A percentile compares a stretch with the other conserved stretches of the same genome.
Conservation (phyloP, 2,329 filamentous ascomycete species). For the Sarocladiaceae sp. region DNA sequence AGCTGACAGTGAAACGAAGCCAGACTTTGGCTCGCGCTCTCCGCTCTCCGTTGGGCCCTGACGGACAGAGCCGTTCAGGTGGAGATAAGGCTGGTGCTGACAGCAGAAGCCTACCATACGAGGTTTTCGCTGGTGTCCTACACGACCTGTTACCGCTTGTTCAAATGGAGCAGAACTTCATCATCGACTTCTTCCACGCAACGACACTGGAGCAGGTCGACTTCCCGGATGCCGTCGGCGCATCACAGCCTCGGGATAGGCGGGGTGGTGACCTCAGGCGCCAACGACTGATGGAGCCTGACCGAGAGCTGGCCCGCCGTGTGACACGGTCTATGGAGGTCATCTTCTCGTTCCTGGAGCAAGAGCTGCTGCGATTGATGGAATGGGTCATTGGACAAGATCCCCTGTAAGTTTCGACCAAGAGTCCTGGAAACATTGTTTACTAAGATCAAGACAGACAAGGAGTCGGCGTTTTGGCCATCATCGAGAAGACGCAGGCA, state of each 20-base stretch:
- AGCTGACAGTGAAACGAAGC: constrained; percentile 88
- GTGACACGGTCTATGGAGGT: constrained; percentile 86
- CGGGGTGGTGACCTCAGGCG: constrained; percentile 65
- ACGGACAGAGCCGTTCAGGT: constrained; percentile 40
- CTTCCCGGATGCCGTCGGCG: constrained; percentile 73
- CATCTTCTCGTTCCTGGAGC: constrained; percentile 75
- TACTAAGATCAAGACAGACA: constrained; percentile 48
- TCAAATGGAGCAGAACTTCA: constrained; percentile 92
- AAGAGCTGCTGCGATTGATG: constrained; percentile 70
- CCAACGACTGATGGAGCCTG: constrained; percentile 77
- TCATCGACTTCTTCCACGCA: constrained; percentile 94
- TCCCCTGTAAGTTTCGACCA: constrained; percentile 59
- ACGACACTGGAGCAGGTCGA: constrained; percentile 76
- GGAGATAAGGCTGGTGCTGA: constrained; percentile 54
- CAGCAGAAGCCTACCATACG: constrained; percentile 65
- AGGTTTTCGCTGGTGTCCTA: constrained; percentile 73
- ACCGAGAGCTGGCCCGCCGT: constrained; percentile 76
- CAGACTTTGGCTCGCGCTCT: constrained; percentile 76
- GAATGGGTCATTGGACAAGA: constrained; percentile 79
- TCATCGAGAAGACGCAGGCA: constrained; percentile 70
- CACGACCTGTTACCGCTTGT: constrained; percentile 79
- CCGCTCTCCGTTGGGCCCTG: constrained; percentile 58
- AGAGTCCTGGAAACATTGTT: not conserved
- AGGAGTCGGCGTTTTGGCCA: constrained; percentile 79
- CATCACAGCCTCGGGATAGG: constrained; percentile 59